phyloP scores from a whole-genome alignment of 805 yeast species.

The Huiozyma naganishii region DNA sequence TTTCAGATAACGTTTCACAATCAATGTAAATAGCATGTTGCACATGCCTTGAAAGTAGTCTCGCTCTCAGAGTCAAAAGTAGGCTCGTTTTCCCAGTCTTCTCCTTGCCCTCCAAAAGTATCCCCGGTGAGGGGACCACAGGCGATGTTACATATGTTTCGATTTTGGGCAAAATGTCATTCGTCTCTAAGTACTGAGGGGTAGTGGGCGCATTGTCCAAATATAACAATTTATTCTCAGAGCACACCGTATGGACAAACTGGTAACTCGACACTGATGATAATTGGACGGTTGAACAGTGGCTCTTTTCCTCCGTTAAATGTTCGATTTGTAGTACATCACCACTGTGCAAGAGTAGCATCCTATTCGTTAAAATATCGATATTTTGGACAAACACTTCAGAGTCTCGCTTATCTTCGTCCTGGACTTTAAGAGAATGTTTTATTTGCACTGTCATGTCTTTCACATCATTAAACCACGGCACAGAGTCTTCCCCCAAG shows the following conservation, averaged over 20 bases:
- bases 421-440: background rate
- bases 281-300: background rate
- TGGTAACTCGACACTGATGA: background rate
- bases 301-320: too few relatives aligned
- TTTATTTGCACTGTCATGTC: slow-evolving; percentile 26
- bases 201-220: too few relatives aligned
- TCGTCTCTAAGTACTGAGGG: background rate
- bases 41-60: slow-evolving; percentile 11
- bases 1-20: slow-evolving; percentile 38
- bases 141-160: slow-evolving; percentile 11
- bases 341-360: background rate
- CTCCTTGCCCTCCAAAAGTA: slow-evolving; percentile 57
- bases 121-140: slow-evolving; percentile 31
- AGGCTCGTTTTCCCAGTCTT: slow-evolving; percentile 76
- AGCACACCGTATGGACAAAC: background rate
- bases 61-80: slow-evolving; percentile 31
- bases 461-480: slow-evolving; percentile 10
- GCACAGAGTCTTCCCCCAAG: background rate
- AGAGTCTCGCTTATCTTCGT: background rate
- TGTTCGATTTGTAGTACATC: background rate
- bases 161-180: slow-evolving; percentile 3
- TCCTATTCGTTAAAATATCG: background rate
- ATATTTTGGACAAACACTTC: background rate
- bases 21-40: slow-evolving; percentile 37
- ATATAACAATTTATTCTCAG: too few relatives aligned